A percentile compares a stretch with the other conserved stretches of the same genome.
phyloP scores from a whole-genome alignment of 2,329 filamentous ascomycete species.

The Juglanconis sp. region DNA sequence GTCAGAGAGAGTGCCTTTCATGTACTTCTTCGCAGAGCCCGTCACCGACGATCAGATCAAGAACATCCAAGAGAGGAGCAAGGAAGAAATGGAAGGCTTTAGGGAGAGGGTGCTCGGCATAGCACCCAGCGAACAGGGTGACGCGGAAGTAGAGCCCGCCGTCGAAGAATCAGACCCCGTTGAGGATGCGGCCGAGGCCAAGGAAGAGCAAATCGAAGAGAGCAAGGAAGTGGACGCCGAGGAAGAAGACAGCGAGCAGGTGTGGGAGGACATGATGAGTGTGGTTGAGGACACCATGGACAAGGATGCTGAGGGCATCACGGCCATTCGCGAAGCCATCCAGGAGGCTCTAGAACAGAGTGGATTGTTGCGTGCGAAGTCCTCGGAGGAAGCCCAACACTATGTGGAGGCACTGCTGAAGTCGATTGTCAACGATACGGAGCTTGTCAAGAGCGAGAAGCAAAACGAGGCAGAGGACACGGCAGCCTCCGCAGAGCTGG shows the following conservation, averaged over 20 bases:
- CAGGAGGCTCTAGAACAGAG: conserved; percentile 54
- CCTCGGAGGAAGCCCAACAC: conserved; percentile 41
- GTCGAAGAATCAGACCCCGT: conserved; percentile 24
- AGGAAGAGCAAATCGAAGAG: conserved; percentile 23
- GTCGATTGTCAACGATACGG: conserved; percentile 33
- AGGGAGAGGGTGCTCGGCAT: conserved; percentile 61
- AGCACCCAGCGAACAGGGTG: conserved; percentile 27
- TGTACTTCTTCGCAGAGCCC: conserved; percentile 90
- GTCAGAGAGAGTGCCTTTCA: conserved; percentile 54
- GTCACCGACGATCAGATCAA: conserved; percentile 70
- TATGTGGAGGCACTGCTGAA: conserved; percentile 51
- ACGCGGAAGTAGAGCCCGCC: conserved; percentile 21
- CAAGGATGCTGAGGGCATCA: conserved; percentile 52
- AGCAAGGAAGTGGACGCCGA: conserved; percentile 16
- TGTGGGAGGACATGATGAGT: conserved; percentile 53
- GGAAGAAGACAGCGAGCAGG: conserved; percentile 31
- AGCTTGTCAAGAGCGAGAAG: conserved; percentile 12
- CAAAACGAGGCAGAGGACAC: conserved; percentile 21
- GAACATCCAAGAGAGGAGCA: conserved; percentile 66
- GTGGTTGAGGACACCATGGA: conserved; percentile 57
- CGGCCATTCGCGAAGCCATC: conserved; percentile 51
- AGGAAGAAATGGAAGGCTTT: conserved; percentile 64
- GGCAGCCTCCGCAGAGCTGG: neutral
- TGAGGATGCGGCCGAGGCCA: conserved; percentile 25
- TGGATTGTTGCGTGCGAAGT: conserved; percentile 45